A percentile compares a stretch with the other conserved stretches of the same genome.
Conservation (phyloP, 306 rosid genomes). For the Elaeagnus macrophylla region DNA sequence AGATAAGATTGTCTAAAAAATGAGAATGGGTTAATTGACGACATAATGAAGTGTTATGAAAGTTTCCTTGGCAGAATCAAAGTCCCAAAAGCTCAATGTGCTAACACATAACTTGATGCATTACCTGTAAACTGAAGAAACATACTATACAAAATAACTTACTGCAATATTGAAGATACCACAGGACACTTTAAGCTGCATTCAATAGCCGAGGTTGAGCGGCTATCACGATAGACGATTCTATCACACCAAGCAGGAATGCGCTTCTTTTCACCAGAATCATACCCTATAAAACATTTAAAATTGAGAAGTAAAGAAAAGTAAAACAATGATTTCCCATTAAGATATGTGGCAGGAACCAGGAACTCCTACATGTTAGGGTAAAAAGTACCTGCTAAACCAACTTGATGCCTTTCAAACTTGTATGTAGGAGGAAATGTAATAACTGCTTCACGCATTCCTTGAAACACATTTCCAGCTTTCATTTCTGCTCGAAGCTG, state of each 20-base stretch:
- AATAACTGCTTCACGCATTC: constrained; percentile 90
- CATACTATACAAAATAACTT: constrained; percentile 24
- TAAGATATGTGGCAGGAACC: constrained; percentile 2
- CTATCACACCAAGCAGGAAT: constrained; percentile 99
- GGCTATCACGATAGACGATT: constrained; percentile 84
- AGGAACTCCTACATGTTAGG: neutral
- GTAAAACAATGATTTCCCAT: constrained; percentile 4
- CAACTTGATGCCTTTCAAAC: constrained; percentile 90
- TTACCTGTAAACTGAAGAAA: constrained; percentile 1
- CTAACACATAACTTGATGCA: neutral
- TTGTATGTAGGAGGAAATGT: constrained; percentile 94
- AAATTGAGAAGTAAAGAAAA: constrained; percentile 16
- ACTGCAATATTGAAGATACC: constrained; percentile 61
- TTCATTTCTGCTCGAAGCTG: constrained; percentile 95
- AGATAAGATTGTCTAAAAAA: too few species aligned
- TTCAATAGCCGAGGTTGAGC: constrained; percentile 45
- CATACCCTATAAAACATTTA: constrained; percentile 52
- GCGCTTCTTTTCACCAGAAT: constrained; percentile 98
- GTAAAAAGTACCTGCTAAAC: constrained; percentile 68
- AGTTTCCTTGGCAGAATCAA: too few species aligned
- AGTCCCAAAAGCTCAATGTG: too few species aligned
- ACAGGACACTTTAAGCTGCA: constrained; percentile 81
- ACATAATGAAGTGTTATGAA: too few species aligned
- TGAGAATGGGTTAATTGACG: too few species aligned
- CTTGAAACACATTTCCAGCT: constrained; percentile 95